phyloP scores from a whole-genome alignment of 1,284 basidiomycete species.

The Sporisorium exsertum region DNA sequence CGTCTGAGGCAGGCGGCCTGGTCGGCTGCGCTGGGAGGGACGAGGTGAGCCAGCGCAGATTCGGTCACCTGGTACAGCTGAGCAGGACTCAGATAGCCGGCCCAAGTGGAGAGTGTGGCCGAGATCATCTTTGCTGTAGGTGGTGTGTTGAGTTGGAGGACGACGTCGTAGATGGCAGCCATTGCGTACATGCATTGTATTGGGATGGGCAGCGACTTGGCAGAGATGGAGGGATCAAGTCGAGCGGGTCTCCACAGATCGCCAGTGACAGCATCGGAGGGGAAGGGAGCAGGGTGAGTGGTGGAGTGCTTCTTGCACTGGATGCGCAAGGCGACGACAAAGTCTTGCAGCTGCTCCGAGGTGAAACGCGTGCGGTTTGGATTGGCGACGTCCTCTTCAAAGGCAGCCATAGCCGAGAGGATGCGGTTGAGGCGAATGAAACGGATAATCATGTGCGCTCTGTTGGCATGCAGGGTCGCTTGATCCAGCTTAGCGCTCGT shows the following conservation, averaged over 20 bases:
- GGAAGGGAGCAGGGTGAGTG: constrained; percentile 19
- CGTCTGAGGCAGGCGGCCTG: neutral
- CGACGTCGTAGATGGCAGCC: constrained; percentile 38
- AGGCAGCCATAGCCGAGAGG: constrained; percentile 44
- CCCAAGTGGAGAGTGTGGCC: constrained; percentile 30
- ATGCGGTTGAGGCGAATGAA: constrained; percentile 39
- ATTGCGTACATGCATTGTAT: constrained; percentile 48
- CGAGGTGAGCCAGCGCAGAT: constrained; percentile 6
- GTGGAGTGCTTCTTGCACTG: constrained; percentile 22
- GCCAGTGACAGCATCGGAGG: neutral
- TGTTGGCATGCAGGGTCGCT: constrained; percentile 1
- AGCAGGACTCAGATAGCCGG: constrained; percentile 5
- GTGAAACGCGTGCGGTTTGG: constrained; percentile 22
- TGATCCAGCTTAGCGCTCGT: neutral
- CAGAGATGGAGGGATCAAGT: constrained; percentile 25
- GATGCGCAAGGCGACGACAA: constrained; percentile 31
- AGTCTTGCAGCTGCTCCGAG: constrained; percentile 15
- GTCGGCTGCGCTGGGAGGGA: neutral
- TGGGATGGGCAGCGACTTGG: constrained; percentile 30
- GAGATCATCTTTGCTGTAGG: constrained; percentile 35
- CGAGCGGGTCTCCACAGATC: constrained; percentile 32
- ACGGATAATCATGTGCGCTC: constrained; percentile 29
- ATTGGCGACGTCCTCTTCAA: constrained; percentile 20
- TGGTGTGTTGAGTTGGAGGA: constrained; percentile 3
- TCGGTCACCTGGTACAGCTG: constrained; percentile 21